Base-by-base conservation (phyloP, 805 yeast species). In the Lachancea meyersii region DNA sequence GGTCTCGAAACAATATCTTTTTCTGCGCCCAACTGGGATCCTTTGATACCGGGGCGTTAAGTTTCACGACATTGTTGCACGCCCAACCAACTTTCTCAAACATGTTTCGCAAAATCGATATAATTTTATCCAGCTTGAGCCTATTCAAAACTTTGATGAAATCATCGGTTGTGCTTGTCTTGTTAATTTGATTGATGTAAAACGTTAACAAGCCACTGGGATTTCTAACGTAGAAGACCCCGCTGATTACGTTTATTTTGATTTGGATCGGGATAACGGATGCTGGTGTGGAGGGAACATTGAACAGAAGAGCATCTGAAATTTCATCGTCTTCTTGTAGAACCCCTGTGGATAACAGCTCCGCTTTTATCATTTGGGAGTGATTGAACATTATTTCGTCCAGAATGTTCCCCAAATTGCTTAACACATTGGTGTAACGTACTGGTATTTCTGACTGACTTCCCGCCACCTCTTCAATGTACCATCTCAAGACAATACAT, bases 1-100 rank as follows among this genome's bases (percentile, higher is more conserved):
- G 35, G 35, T 59, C 65, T 10, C 41, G 45, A 6, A 46, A 28
- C 24, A 43, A 30, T 13, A 41, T 31, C 11, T 28, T 35, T 20
- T 44, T 31, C 14, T 38, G 34, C 7, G 35, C 37, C 17, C 21
- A 31, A 17, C 44, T 46, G 6, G 48, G 40, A 23, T 55, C 55
- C 4, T 57, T 49, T 18, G 52, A 44, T 14, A 59, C 53, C 20
- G 57, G 55, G 5, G 43, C 41, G 23, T 48, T 49, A 22, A 61
- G 42, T 26, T 51, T 51, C 2, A 61, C 50, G 6, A 57, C 55
- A 35, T 51, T 54, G 32, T 56, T 54, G 34, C 62, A 58, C 24
- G 52, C 45, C 68, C 68, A 63, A 18, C 65, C 65, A 3, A 64
- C 60, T 41, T 61, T 63, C 33, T 58, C 61, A 44, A 63, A 60